These are phyloP conservation scores for Eucalyptus curtisii DNA, from an alignment of 345 rosid species.

Conservation along the genomic window DNA sequence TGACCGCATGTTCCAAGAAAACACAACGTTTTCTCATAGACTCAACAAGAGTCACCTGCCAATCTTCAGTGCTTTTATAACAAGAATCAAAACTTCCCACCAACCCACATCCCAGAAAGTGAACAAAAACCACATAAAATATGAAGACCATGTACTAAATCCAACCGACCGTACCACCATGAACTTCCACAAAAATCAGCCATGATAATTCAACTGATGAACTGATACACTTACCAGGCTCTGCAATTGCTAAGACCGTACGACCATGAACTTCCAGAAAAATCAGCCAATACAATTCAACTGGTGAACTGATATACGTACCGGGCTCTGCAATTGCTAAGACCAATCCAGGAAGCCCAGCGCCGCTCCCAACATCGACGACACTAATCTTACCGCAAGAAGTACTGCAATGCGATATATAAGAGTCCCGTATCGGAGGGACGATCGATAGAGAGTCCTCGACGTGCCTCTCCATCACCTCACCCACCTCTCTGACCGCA, in stretches of 20 bases:
- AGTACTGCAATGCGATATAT: slow-evolving; percentile 16
- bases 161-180: accelerated
- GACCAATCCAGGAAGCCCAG: slow-evolving; percentile 87
- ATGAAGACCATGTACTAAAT: accelerated
- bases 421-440: slow-evolving; percentile 40
- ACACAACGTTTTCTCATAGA: slow-evolving; percentile 76
- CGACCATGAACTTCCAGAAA: neutral
- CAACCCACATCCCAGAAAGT: neutral
- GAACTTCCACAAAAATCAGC: neutral
- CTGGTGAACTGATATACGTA: neutral
- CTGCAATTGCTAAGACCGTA: too few species aligned
- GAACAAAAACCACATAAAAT: neutral
- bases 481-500: slow-evolving; percentile 50
- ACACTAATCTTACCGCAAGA: slow-evolving; percentile 27
- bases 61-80: slow-evolving; percentile 18
- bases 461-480: slow-evolving; percentile 75
- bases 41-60: slow-evolving; percentile 86
- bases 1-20: slow-evolving; percentile 76
- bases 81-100: neutral
- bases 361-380: slow-evolving; percentile 83
- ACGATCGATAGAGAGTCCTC: slow-evolving; percentile 81
- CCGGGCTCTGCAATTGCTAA: slow-evolving; percentile 74
- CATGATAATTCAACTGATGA: neutral
- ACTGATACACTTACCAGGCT: slow-evolving; percentile 27
- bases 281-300: neutral